A percentile compares a stretch with the other conserved stretches of the same genome.
Evolutionary conservation across 768 basidiomycete species (phyloP).

Genomic region (Postia placenta): DNA sequence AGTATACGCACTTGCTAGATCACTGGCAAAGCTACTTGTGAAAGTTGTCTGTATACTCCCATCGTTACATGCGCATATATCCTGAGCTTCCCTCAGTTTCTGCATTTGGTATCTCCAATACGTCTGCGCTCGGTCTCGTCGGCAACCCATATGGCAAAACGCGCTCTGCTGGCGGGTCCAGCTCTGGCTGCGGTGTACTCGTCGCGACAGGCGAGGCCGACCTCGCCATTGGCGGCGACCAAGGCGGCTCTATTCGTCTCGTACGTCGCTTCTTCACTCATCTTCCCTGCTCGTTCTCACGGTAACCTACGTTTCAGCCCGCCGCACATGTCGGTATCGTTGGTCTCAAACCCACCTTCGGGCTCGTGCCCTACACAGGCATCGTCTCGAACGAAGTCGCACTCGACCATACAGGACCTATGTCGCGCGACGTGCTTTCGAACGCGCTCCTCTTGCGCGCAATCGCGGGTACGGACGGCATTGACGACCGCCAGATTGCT

Average conservation of each 20-base stretch:
- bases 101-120: conserved; percentile 31
- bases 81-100: conserved; percentile 18
- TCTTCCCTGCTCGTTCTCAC: background rate
- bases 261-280: conserved; percentile 1
- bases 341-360: conserved; percentile 36
- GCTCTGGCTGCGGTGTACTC: conserved; percentile 38
- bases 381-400: conserved; percentile 35
- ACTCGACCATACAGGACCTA: conserved; percentile 36
- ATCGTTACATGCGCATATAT: background rate
- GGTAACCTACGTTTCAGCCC: conserved; percentile 20
- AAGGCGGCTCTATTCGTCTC: conserved; percentile 39
- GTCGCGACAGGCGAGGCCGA: conserved; percentile 33
- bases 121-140: conserved; percentile 33
- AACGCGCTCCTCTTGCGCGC: conserved; percentile 35
- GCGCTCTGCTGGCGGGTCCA: conserved; percentile 38
- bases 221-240: conserved; percentile 42
- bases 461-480: conserved; percentile 38
- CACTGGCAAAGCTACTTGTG: conserved; percentile 34
- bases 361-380: conserved; percentile 41
- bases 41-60: conserved; percentile 16
- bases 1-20: too few relatives aligned
- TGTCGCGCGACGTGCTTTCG: conserved; percentile 32
- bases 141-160: conserved; percentile 37
- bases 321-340: conserved; percentile 37
- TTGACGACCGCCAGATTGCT: conserved; percentile 35